A percentile compares a stretch with the other conserved stretches of the same genome.
phyloP scores from a whole-genome alignment of 805 yeast species.

The Scheffersomyces amazonensis region DNA sequence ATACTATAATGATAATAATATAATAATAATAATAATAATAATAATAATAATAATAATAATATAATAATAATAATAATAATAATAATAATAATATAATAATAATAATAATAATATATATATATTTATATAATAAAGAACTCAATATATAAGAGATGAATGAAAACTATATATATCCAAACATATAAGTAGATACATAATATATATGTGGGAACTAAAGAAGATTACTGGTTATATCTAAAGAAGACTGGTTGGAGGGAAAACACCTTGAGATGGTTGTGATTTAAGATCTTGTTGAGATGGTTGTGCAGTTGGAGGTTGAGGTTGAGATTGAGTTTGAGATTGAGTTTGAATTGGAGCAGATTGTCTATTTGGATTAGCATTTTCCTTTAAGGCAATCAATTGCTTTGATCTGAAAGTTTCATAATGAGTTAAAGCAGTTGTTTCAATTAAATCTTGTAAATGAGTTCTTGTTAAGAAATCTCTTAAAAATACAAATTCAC shows the following conservation, averaged over 20 bases:
- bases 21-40: too few relatives aligned
- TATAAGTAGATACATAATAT: too few relatives aligned
- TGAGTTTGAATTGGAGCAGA: conserved; percentile 1
- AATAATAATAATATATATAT: too few relatives aligned
- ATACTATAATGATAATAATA: too few relatives aligned
- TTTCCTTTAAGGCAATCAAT: conserved; percentile 89
- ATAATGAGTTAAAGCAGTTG: conserved; percentile 84
- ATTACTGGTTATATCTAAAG: neutral
- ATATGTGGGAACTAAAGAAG: too few relatives aligned
- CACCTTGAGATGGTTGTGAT: neutral
- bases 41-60: too few relatives aligned
- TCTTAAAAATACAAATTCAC: conserved; percentile 92
- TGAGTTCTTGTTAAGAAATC: conserved; percentile 95
- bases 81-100: too few relatives aligned
- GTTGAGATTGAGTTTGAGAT: neutral
- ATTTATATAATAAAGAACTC: too few relatives aligned
- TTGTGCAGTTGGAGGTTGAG: conserved; percentile 1
- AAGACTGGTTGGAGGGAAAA: neutral
- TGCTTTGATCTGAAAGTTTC: conserved; percentile 93
- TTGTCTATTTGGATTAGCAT: conserved; percentile 54
- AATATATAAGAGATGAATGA: too few relatives aligned
- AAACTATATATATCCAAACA: too few relatives aligned
- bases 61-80: too few relatives aligned
- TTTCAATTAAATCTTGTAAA: conserved; percentile 91
- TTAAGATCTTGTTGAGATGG: conserved; percentile 2